phyloP scores from a whole-genome alignment of 2,329 filamentous ascomycete species.

The Penicillium italicum region DNA sequence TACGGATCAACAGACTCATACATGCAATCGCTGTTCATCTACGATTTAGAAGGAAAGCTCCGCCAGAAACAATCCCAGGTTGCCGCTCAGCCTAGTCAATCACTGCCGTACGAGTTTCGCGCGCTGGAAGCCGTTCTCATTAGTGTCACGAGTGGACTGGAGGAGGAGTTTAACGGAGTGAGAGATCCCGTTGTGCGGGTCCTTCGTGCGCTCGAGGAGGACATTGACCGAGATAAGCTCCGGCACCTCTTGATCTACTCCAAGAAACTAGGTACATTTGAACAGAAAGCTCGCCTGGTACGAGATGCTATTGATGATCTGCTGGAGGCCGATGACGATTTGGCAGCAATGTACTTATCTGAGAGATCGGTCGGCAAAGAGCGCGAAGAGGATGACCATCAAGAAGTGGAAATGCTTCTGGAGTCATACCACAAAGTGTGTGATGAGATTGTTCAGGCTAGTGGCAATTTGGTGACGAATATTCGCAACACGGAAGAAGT shows the following conservation, averaged over 20 bases:
- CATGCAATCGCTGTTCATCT: conserved; percentile 95
- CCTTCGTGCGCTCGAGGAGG: conserved; percentile 85
- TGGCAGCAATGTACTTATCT: conserved; percentile 91
- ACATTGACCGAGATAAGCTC: conserved; percentile 92
- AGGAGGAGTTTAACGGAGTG: conserved; percentile 91
- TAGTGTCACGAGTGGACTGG: conserved; percentile 84
- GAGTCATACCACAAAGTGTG: conserved; percentile 98
- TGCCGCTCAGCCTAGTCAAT: conserved; percentile 40
- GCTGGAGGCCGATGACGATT: conserved; percentile 91
- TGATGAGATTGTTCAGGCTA: conserved; percentile 95
- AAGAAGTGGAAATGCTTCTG: conserved; percentile 92
- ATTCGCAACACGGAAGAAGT: conserved; percentile 99
- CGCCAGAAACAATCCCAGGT: conserved; percentile 65
- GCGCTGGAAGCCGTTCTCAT: conserved; percentile 93
- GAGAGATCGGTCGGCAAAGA: conserved; percentile 74
- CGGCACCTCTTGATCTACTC: conserved; percentile 87
- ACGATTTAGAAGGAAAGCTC: conserved; percentile 89
- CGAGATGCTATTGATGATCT: conserved; percentile 93
- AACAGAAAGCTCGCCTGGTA: conserved; percentile 92
- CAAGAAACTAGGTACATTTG: conserved; percentile 93
- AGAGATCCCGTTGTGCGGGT: conserved; percentile 88
- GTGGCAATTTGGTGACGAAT: conserved; percentile 84
- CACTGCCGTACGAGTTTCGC: conserved; percentile 90
- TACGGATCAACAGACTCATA: conserved; percentile 94
- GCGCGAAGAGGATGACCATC: conserved; percentile 79